Evolutionary conservation across 2,329 filamentous ascomycete species (phyloP).

Genomic region (Xylaria sp.): DNA sequence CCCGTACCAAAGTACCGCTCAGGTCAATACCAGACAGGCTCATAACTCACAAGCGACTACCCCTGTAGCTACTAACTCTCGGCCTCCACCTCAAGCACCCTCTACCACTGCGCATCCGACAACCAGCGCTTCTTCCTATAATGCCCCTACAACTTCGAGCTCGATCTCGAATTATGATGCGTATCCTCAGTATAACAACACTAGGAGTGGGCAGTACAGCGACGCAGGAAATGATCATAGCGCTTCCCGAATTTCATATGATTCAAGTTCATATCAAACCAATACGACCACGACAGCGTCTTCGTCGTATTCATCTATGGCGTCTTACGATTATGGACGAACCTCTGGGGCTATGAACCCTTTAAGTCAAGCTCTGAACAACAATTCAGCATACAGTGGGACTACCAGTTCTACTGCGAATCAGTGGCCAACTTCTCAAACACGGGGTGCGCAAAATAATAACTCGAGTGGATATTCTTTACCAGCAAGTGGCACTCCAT

Average conservation of each 20-base stretch:
- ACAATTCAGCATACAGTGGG: conserved; percentile 29
- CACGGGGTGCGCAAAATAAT: conserved; percentile 29
- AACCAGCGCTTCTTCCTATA: conserved; percentile 38
- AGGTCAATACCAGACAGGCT: conserved; percentile 35
- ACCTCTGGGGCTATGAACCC: conserved; percentile 32
- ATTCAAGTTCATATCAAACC: conserved; percentile 37
- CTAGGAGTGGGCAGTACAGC: conserved; percentile 32
- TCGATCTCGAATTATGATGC: conserved; percentile 37
- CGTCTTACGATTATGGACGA: conserved; percentile 40
- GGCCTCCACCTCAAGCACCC: conserved; percentile 36
- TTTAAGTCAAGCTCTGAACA: conserved; percentile 37
- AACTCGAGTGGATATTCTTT: conserved; percentile 32
- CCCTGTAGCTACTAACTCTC: conserved; percentile 34
- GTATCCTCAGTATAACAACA: conserved; percentile 42
- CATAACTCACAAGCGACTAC: conserved; percentile 39
- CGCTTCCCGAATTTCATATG: conserved; percentile 37
- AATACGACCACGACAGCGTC: conserved; percentile 33
- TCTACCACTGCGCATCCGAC: conserved; percentile 35
- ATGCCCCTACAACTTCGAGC: conserved; percentile 33
- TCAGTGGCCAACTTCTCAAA: conserved; percentile 39
- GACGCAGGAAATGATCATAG: conserved; percentile 31
- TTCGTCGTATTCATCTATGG: conserved; percentile 34
- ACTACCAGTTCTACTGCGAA: conserved; percentile 24
- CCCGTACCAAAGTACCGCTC: conserved; percentile 37
- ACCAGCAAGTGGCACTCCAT: conserved; percentile 24